Conservation (phyloP, 257 asterid genomes). For the Jacaranda copaia region DNA sequence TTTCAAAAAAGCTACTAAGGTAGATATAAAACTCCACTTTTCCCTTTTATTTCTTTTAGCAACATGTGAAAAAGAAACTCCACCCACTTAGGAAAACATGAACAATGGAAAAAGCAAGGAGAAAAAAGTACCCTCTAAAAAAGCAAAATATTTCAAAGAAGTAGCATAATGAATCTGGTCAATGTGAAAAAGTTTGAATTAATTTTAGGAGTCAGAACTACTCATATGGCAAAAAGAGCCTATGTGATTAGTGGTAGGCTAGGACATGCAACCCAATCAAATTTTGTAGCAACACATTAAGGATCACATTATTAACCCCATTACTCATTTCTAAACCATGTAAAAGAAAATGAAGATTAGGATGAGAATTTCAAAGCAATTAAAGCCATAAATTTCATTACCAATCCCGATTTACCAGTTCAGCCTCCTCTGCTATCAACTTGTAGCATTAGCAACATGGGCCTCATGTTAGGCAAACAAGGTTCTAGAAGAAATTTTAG, state of each 20-base stretch:
- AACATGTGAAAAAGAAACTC: not conserved
- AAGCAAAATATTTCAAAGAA: not conserved
- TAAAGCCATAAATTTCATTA: not conserved
- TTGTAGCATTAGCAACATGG: not conserved
- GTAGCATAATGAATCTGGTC: not conserved
- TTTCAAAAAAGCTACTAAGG: too few relatives aligned
- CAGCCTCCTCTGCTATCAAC: not conserved
- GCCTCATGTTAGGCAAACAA: not conserved
- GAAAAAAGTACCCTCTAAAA: not conserved
- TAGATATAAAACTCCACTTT: not conserved
- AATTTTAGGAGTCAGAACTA: not conserved
- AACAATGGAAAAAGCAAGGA: not conserved
- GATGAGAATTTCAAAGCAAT: not conserved
- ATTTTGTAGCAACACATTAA: not conserved
- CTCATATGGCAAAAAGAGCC: not conserved
- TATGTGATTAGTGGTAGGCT: too few relatives aligned
- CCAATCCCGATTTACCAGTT: not conserved
- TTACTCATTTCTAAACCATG: not conserved
- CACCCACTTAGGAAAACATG: not conserved
- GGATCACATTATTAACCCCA: constrained; percentile 13
- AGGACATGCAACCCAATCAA: not conserved
- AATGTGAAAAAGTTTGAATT: not conserved
- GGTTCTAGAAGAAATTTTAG: constrained; percentile 10
- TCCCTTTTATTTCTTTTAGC: not conserved
- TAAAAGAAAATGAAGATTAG: not conserved